Evolutionary conservation across 306 rosid genomes (phyloP).

Genomic region (Dalbergia cultrata): DNA sequence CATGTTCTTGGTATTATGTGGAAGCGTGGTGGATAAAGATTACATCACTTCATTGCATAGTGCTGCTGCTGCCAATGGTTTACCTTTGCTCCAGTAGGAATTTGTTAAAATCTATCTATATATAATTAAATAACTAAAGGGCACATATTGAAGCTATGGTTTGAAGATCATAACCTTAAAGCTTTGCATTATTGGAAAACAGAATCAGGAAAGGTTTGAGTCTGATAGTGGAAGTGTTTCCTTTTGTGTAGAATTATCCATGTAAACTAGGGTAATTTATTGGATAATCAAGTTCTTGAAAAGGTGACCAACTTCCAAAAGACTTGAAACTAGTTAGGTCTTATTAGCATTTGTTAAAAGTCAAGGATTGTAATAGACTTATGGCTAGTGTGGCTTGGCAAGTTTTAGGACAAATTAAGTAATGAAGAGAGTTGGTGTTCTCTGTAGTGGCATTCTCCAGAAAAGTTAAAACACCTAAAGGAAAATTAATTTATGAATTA

Average conservation of each 20-base stretch:
- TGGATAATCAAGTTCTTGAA: constrained; percentile 44
- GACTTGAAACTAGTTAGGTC: constrained; percentile 40
- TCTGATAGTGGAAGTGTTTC: constrained; percentile 38
- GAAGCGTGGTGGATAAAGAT: constrained; percentile 29
- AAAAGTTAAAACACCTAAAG: constrained; percentile 9
- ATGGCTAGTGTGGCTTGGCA: constrained; percentile 4
- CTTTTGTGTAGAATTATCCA: constrained; percentile 36
- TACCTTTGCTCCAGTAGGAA: constrained; percentile 40
- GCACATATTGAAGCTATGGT: constrained; percentile 48
- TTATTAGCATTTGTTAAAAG: constrained; percentile 32
- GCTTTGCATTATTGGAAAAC: constrained; percentile 40
- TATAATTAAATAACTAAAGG: constrained; percentile 50
- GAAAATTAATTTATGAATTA: constrained; percentile 12
- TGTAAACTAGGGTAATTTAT: constrained; percentile 23
- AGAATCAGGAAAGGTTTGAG: constrained; percentile 36
- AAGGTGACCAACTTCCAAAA: constrained; percentile 33
- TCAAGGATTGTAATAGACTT: constrained; percentile 41
- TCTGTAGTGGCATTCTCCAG: constrained; percentile 21
- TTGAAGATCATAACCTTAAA: constrained; percentile 46
- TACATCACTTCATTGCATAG: constrained; percentile 35
- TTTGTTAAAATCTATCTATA: constrained; percentile 39
- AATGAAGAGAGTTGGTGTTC: constrained; percentile 40
- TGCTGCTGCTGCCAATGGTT: constrained; percentile 29
- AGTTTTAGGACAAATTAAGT: constrained; percentile 19
- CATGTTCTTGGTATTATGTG: constrained; percentile 23